Base-by-base conservation (phyloP, 768 basidiomycete species). In the Trametes maxima region DNA sequence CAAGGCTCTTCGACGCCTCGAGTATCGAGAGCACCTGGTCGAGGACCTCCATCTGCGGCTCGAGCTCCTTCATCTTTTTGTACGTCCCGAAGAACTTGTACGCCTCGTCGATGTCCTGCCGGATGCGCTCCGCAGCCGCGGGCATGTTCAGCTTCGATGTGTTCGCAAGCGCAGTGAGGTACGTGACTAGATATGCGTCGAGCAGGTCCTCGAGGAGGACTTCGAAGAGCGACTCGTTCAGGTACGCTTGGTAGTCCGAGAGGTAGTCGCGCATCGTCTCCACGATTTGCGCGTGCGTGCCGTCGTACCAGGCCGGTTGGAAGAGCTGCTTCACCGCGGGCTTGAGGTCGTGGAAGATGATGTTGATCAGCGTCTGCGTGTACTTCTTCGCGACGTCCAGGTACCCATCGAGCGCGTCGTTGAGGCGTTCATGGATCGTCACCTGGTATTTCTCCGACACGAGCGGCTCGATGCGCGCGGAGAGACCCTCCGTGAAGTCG, bases 311-410 rank as follows among this genome's bases (percentile, higher is more conserved):
- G 1, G 81, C 66, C 6, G 83, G 78, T 60, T 88, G 87, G 82
- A 98, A 95, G 39, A 98, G 80, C 40, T 80, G 81, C 72, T 92
- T 94, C 16, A 86, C 90, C 11, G 90, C 95, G 0, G 90, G 86
- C 72, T 89, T 92, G 66, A 98, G 77, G 72, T 98, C 97, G 74
- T 97, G 92, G 80, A 97, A 94, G 68, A 98, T 88, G 68, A 96
- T 86, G 67, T 92, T 91, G 69, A 99, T 95, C 59, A 99, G 84
- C 0, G 90, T 90, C 68, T 96, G 92, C 21, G 91, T 94, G 79
- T 95, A 98, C 73, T 92, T 93, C 80, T 98, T 98, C 54, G 95
- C 95, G 40, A 98, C 94, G 74, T 99, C 97, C 64, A 98, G 84
- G 74, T 95, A 98, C 3, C 97, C 97, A 72, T 99, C 96, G 66